Base-by-base conservation (phyloP, 2,329 filamentous ascomycete genomes). In the Trichophyton verrucosum region DNA sequence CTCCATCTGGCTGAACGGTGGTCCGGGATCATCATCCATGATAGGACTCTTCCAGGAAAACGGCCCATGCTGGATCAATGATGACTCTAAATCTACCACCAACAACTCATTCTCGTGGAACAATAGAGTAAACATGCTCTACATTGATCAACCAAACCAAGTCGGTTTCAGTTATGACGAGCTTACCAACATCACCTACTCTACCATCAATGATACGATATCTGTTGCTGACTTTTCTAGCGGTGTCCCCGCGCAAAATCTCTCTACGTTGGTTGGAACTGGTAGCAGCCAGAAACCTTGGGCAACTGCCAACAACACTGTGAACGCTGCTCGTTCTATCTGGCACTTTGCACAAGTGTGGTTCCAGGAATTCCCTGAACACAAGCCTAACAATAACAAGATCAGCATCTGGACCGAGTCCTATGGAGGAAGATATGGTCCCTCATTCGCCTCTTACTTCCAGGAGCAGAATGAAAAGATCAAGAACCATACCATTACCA, bases 61-160 rank as follows among this genome's bases (percentile, higher is more conserved):
- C 63, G 76, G 75, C 0, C 74, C 76, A 3, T 79, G 76, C 59
- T 72, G 76, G 58, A 67, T 74, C 57, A 72, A 77, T 20, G 71
- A 74, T 9, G 69, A 74, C 27, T 72, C 71, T 2, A 73, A 61
- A 36, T 62, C 61, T 44, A 72, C 75, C 1, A 64, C 64, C 7
- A 65, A 71, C 51, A 83, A 83, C 64, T 77, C 78, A 0, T 80
- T 78, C 67, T 79, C 80, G 3, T 84, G 81, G 80, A 81, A 80
- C 60, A 78, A 79, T 63, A 75, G 78, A 51, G 79, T 78, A 64
- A 86, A 86, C 65, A 80, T 86, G 77, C 80, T 89, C 15, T 88
- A 86, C 71, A 82, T 89, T 65, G 86, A 89, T 66, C 81, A 88
- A 69, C 86, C 82, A 7, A 80, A 77, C 8, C 78, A 81, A 55